These are phyloP conservation scores for Lyophyllum semitale DNA, from an alignment of 768 basidiomycete species.

Conservation along the genomic window DNA sequence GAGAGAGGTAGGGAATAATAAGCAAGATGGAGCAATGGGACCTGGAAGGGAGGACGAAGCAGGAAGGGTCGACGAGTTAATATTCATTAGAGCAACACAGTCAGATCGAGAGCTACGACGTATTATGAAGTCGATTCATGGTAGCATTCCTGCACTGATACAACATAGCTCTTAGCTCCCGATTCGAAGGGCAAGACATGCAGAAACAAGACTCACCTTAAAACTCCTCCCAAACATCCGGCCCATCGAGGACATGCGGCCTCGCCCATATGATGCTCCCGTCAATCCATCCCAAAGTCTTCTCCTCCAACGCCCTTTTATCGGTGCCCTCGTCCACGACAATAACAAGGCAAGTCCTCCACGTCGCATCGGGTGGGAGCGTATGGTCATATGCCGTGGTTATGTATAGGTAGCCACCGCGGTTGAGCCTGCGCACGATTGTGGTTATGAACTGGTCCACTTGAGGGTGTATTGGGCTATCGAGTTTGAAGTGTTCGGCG, in stretches of 20 bases:
- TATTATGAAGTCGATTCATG: too few relatives aligned
- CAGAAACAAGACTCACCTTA: not conserved
- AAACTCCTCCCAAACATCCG: not conserved
- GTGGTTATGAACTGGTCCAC: not conserved
- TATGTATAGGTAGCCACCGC: not conserved
- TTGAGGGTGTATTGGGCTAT: not conserved
- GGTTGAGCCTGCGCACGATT: not conserved
- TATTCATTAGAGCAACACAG: too few relatives aligned
- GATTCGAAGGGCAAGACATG: not conserved
- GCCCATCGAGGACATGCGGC: not conserved
- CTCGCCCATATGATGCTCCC: not conserved
- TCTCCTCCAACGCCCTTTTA: not conserved
- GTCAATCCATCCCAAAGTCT: not conserved
- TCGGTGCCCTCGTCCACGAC: not conserved
- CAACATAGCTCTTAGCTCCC: too few relatives aligned
- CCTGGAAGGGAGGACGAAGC: too few relatives aligned
- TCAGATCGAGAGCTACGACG: too few relatives aligned
- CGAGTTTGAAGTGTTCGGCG: not conserved
- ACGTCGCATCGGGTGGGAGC: not conserved
- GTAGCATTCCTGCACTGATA: too few relatives aligned
- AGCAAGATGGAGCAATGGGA: too few relatives aligned
- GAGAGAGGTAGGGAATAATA: too few relatives aligned
- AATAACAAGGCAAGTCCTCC: not conserved
- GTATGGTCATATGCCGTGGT: not conserved
- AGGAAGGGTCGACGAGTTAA: too few relatives aligned